Percentiles rank a stretch among this genome's conserved stretches.
These are phyloP conservation scores for Botrytis fabae DNA, from an alignment of 2,329 filamentous ascomycete genomes.

Conservation along the genomic window DNA sequence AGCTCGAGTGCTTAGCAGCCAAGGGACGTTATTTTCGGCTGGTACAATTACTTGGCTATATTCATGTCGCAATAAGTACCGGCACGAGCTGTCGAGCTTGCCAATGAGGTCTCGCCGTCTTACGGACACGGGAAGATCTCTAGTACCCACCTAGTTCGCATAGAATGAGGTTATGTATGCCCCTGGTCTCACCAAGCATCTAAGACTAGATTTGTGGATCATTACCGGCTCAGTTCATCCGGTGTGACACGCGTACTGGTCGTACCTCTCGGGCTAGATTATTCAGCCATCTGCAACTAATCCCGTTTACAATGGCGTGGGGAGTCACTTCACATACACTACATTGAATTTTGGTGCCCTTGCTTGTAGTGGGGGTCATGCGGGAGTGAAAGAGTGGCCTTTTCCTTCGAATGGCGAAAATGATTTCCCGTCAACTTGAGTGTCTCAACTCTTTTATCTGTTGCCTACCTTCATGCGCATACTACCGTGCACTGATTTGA, in stretches of 20 bases:
- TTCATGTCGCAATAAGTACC: background rate
- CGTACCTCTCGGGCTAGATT: constrained; percentile 1
- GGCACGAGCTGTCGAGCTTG: background rate
- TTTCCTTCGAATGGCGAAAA: background rate
- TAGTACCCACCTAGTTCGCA: background rate
- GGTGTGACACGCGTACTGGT: background rate
- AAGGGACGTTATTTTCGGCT: background rate
- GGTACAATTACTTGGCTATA: background rate
- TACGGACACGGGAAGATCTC: background rate
- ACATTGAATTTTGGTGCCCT: background rate
- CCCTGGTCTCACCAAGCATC: background rate
- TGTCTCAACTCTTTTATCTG: background rate
- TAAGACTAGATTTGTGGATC: constrained; percentile 8
- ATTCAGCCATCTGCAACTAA: constrained; percentile 12
- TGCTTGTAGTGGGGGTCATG: background rate
- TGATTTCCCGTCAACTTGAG: background rate
- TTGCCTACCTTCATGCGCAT: background rate
- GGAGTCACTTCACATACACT: constrained; percentile 7
- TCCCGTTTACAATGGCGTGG: constrained; percentile 6
- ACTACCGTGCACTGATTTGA: background rate
- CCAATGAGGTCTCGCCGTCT: background rate
- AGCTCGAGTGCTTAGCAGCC: background rate
- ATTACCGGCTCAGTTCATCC: background rate
- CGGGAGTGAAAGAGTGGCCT: background rate
- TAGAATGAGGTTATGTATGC: background rate